Conservation (phyloP, 306 rosid species). For the Heteromeles arbutifolia region DNA sequence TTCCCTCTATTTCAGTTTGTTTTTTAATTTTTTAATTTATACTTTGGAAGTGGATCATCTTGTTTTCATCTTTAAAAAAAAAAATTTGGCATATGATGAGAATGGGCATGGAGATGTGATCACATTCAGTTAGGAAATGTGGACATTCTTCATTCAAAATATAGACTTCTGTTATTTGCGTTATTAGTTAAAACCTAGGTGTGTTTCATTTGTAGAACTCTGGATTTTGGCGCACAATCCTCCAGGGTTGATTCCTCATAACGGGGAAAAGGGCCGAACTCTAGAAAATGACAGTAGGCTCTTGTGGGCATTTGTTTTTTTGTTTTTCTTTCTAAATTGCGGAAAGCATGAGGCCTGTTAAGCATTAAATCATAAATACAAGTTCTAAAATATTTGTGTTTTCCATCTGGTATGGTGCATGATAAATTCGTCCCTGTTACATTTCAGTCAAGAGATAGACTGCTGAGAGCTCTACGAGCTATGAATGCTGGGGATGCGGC, state of each 20-base stretch:
- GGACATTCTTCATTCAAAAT: not conserved
- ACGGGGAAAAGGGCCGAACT: not conserved
- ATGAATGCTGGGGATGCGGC: slow-evolving; percentile 95
- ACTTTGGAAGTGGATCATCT: not conserved
- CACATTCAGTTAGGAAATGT: not conserved
- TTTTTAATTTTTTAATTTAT: not conserved
- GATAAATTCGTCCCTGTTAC: slow-evolving; percentile 16
- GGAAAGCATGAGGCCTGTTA: not conserved
- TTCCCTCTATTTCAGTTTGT: not conserved
- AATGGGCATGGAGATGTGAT: not conserved
- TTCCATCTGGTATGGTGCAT: slow-evolving; percentile 17
- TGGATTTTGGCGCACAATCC: not conserved
- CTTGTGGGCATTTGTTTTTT: not conserved
- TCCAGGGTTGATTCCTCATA: not conserved
- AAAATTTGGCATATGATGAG: not conserved
- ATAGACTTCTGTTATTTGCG: not conserved
- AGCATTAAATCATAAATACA: slow-evolving; percentile 8
- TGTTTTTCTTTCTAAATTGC: not conserved
- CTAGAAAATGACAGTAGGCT: not conserved
- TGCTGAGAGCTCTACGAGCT: slow-evolving; percentile 71
- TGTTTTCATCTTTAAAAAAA: not conserved
- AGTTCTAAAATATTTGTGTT: slow-evolving; percentile 7
- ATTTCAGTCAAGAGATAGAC: slow-evolving; percentile 80
- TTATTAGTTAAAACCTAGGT: not conserved
- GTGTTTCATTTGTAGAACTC: not conserved